A percentile compares a stretch with the other conserved stretches of the same genome.
These are phyloP conservation scores for Yamadazyma atlantica DNA, from an alignment of 1,139 yeast genomes.

Conservation along the genomic window DNA sequence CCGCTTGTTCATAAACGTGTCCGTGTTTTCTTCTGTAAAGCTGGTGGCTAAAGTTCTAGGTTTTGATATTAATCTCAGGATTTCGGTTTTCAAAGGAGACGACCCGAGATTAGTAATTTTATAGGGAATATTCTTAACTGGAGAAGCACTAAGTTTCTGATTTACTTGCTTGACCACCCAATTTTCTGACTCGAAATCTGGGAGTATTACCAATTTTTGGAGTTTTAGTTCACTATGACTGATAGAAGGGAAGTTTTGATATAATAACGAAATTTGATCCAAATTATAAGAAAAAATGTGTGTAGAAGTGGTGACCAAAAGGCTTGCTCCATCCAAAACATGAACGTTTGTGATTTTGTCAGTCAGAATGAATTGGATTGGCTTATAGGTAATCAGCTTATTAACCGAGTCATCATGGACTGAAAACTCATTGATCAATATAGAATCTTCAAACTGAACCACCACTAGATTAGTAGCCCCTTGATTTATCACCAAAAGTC, in stretches of 20 bases:
- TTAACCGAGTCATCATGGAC: slow-evolving; percentile 9
- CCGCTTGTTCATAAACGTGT: slow-evolving; percentile 15
- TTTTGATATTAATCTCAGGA: not conserved
- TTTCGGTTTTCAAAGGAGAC: not conserved
- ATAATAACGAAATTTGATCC: slow-evolving; percentile 3
- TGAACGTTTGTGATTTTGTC: slow-evolving; percentile 6
- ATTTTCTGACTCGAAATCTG: not conserved
- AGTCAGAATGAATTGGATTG: slow-evolving; percentile 12
- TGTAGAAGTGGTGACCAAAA: slow-evolving; percentile 7
- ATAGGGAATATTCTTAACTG: too few species aligned
- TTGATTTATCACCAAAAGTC: slow-evolving; percentile 1
- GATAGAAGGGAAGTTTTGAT: slow-evolving; percentile 4
- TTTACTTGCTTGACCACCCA: not conserved
- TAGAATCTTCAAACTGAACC: slow-evolving; percentile 11
- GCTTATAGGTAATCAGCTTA: slow-evolving; percentile 11
- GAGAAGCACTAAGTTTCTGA: not conserved
- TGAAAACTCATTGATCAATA: slow-evolving; percentile 12
- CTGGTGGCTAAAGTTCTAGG: not conserved
- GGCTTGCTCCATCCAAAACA: not conserved
- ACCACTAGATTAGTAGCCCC: slow-evolving; percentile 5
- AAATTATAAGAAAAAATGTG: slow-evolving; percentile 10
- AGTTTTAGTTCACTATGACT: not conserved
- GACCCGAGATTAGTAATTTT: not conserved
- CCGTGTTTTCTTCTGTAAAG: slow-evolving; percentile 11
- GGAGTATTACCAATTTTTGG: not conserved